Evolutionary conservation across 75 land plant genomes (phyloP), one percentile per base, ranked within the genome.

Genomic region (Isoetes taiwanensis): DNA sequence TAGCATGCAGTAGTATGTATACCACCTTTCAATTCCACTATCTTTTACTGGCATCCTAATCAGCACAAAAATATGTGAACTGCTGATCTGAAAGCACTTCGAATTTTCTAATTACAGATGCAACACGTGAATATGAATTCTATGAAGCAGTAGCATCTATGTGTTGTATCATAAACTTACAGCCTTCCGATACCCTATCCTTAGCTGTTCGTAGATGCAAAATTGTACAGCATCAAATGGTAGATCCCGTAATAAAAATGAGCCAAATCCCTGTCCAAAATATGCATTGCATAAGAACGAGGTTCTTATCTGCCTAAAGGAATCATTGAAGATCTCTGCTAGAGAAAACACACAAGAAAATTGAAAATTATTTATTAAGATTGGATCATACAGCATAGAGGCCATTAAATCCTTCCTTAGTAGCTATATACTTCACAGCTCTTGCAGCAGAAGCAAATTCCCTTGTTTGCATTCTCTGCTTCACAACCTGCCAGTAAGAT

Each of bases 201-300:
- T 79, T 34, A 94, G 75, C 64, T 94, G 99, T 71, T 94, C 99
- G 72, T 94, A 94, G 0, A 94, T 71, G 66, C 99, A 94, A 53
- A 94, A 94, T 58, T 94, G 99, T 30, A 94, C 72, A 5, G 99
- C 99, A 74, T 94, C 99, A 78, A 94, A 94, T 23, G 99, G 99
- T 38, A 94, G 60, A 65, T 94, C 99, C 34, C 99, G 75, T 43
- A 94, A 58, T 30, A 94, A 34, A 53, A 94, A 85, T 0, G 99
- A 85, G n/a, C 86, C 74, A 76, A 80, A 85, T 40, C 99, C 98
- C 98, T 93, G 74, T 24, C 10, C 61, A 43, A 46, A 56, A 25
- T 37, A 30, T 58, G 58, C 38, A 50, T 38, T 24, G 30, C 1
- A 2, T 25, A 23, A 58, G 27, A 11, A 41, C 10, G n/a, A 16